Evolutionary conservation across 2,329 filamentous ascomycete species (phyloP).

Genomic region (Xylariaceae sp.): DNA sequence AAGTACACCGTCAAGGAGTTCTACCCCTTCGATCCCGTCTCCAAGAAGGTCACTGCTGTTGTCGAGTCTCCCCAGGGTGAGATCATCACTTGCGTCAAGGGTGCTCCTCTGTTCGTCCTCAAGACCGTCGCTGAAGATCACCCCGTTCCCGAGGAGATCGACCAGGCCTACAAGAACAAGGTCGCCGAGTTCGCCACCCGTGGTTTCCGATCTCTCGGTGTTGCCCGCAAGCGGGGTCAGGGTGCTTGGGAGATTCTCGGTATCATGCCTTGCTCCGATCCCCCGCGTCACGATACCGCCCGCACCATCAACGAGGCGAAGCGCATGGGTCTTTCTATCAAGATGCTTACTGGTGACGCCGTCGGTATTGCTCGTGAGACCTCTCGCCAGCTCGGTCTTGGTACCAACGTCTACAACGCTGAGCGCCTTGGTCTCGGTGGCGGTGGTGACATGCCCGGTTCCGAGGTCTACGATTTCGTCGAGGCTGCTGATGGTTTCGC

Average conservation of each 20-base stretch:
- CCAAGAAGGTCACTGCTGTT: constrained; percentile 83
- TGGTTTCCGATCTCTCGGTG: constrained; percentile 90
- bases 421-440: constrained; percentile 87
- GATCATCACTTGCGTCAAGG: constrained; percentile 84
- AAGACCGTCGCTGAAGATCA: constrained; percentile 84
- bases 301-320: constrained; percentile 89
- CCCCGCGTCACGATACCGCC: constrained; percentile 83
- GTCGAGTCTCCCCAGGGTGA: constrained; percentile 80
- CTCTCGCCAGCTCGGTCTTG: constrained; percentile 83
- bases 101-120: constrained; percentile 80
- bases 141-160: constrained; percentile 67
- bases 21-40: constrained; percentile 85
- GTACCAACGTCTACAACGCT: constrained; percentile 90
- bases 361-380: constrained; percentile 91
- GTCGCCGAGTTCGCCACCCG: constrained; percentile 86
- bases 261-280: constrained; percentile 92
- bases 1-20: constrained; percentile 84
- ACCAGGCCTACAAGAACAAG: constrained; percentile 85
- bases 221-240: constrained; percentile 81
- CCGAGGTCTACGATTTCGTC: constrained; percentile 91
- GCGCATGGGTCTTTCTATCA: constrained; percentile 80
- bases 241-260: constrained; percentile 85
- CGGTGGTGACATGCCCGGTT: constrained; percentile 87
- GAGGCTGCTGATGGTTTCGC: constrained; percentile 93
- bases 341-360: constrained; percentile 94